Conservation (phyloP, 225 moss, liverwort and hornwort species). For the Bryoerythrophyllum caledonicum region DNA sequence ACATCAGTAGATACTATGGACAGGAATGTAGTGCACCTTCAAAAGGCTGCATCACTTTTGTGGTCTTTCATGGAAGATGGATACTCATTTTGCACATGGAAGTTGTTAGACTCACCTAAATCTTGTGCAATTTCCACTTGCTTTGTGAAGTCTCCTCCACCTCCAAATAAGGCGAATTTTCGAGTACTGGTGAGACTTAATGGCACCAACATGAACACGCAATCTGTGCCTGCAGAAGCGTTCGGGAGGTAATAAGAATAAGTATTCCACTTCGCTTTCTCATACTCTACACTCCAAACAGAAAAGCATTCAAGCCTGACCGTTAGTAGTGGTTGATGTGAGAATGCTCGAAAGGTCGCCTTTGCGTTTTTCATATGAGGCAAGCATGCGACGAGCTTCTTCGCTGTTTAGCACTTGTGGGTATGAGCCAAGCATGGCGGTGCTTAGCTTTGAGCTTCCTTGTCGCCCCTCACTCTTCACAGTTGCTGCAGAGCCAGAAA, state of each 20-base stretch:
- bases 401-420: conserved; percentile 37
- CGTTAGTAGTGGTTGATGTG: conserved; percentile 26
- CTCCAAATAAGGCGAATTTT: conserved; percentile 56
- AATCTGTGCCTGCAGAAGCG: conserved; percentile 29
- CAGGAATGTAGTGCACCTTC: neutral
- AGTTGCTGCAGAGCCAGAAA: conserved; percentile 38
- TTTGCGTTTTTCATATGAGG: conserved; percentile 18
- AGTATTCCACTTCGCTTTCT: conserved; percentile 1
- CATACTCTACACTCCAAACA: neutral
- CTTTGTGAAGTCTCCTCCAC: conserved; percentile 58
- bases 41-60: neutral
- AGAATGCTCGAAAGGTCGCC: conserved; percentile 45
- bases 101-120: conserved; percentile 38
- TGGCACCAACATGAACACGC: conserved; percentile 54
- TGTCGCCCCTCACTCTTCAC: conserved; percentile 35
- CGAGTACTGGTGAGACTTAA: conserved; percentile 39
- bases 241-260: neutral
- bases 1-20: neutral
- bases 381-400: conserved; percentile 37
- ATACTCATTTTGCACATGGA: neutral
- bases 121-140: conserved; percentile 57
- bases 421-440: conserved; percentile 33
- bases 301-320: conserved; percentile 24
- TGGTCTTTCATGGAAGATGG: neutral
- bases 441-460: conserved; percentile 31